Evolutionary conservation across 768 basidiomycete species (phyloP).

Genomic region (Saitozyma sp.): DNA sequence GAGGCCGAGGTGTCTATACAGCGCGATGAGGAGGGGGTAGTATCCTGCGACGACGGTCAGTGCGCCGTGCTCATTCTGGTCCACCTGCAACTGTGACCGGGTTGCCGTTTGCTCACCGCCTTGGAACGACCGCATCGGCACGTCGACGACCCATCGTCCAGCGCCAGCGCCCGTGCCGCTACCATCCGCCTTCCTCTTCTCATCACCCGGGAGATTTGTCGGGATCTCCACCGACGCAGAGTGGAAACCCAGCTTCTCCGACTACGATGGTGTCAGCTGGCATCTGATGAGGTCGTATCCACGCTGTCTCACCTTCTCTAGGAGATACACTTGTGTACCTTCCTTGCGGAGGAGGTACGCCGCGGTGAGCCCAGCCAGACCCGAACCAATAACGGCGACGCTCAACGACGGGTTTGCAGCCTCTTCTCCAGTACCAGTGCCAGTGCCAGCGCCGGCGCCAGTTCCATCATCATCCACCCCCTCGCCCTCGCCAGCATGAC

Average conservation of each 20-base stretch:
- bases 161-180: conserved; percentile 11
- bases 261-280: conserved; percentile 52
- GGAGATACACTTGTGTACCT: conserved; percentile 67
- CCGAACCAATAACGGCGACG: conserved; percentile 70
- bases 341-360: conserved; percentile 63
- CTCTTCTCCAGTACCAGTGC: no score
- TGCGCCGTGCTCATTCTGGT: background rate
- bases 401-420: background rate
- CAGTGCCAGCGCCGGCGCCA: no score
- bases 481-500: no score
- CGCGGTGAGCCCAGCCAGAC: conserved; percentile 71
- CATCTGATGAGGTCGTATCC: background rate
- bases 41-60: conserved; percentile 59
- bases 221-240: conserved; percentile 55
- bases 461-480: no score
- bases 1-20: conserved; percentile 67
- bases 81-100: background rate
- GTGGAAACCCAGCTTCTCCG: conserved; percentile 67
- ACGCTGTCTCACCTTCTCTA: conserved; percentile 64
- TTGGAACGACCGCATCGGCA: conserved; percentile 81
- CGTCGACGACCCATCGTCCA: conserved; percentile 61
- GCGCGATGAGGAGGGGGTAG: conserved; percentile 67
- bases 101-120: conserved; percentile 57
- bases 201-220: conserved; percentile 13
- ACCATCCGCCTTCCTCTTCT: background rate